These are phyloP conservation scores for Lotus japonicus DNA, from an alignment of 306 rosid species.

Conservation along the genomic window DNA sequence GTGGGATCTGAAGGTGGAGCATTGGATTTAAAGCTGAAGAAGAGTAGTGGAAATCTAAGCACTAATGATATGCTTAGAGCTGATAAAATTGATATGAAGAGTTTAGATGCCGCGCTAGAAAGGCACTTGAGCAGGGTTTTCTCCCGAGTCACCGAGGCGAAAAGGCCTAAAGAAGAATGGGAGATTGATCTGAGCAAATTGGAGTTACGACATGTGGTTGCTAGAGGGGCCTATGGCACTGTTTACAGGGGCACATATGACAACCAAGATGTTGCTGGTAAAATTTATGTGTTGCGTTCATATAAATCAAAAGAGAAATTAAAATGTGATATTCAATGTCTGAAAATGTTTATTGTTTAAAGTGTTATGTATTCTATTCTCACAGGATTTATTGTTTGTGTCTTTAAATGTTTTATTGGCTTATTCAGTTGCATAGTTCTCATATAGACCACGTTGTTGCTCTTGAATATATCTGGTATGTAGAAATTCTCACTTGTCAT, in stretches of 20 bases:
- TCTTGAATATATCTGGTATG: background rate
- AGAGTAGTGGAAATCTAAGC: constrained; percentile 39
- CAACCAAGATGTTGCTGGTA: constrained; percentile 88
- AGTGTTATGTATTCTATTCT: background rate
- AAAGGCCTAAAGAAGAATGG: constrained; percentile 68
- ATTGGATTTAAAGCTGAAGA: constrained; percentile 30
- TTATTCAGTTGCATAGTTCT: background rate
- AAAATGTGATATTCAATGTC: background rate
- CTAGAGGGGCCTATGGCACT: constrained; percentile 76
- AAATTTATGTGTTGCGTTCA: background rate
- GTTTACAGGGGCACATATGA: constrained; percentile 71
- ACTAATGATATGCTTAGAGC: constrained; percentile 70
- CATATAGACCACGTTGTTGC: background rate
- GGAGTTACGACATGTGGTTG: constrained; percentile 49
- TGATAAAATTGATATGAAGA: constrained; percentile 62
- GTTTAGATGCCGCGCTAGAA: constrained; percentile 69
- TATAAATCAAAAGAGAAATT: background rate
- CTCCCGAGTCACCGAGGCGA: constrained; percentile 30
- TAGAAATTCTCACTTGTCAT: constrained; percentile 27
- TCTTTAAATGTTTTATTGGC: background rate
- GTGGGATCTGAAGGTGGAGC: constrained; percentile 15
- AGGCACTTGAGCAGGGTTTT: constrained; percentile 71
- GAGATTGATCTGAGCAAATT: constrained; percentile 75
- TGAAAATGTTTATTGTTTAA: background rate
- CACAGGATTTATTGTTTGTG: background rate